phyloP scores from a whole-genome alignment of 805 yeast genomes.

The Candida broadrunensis region DNA sequence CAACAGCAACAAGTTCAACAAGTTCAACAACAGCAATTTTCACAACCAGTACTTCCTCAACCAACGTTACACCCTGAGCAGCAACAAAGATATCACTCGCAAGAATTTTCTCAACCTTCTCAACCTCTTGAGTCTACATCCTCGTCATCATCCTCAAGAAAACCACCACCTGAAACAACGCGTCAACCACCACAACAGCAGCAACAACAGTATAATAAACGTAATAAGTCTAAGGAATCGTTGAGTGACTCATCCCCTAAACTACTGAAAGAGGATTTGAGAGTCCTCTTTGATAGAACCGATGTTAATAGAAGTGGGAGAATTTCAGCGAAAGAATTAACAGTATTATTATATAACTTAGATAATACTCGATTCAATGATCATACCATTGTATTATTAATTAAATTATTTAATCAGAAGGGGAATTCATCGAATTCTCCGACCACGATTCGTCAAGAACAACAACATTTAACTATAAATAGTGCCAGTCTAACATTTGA shows the following conservation, averaged over 20 bases:
- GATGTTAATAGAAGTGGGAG: constrained; percentile 54
- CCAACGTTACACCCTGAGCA: constrained; percentile 27
- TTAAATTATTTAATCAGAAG: constrained; percentile 51
- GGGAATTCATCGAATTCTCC: constrained; percentile 9
- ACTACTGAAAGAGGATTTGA: constrained; percentile 44
- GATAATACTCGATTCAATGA: constrained; percentile 62
- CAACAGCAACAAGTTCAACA: constrained; percentile 6
- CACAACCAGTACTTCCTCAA: constrained; percentile 31
- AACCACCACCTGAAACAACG: constrained; percentile 4
- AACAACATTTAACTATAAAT: constrained; percentile 5
- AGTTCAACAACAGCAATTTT: constrained; percentile 9
- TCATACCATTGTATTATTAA: constrained; percentile 60
- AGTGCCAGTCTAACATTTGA: constrained; percentile 38
- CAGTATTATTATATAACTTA: constrained; percentile 57
- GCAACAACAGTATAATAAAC: neutral
- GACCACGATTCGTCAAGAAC: constrained; percentile 13
- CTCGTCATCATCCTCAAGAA: constrained; percentile 8
- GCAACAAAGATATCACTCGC: constrained; percentile 10
- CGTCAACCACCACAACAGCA: constrained; percentile 1
- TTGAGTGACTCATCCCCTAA: constrained; percentile 24
- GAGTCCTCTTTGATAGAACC: constrained; percentile 51
- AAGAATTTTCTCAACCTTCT: constrained; percentile 9
- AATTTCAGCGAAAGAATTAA: constrained; percentile 55
- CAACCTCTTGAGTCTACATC: constrained; percentile 1
- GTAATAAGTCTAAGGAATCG: constrained; percentile 18